These are phyloP conservation scores for Penicillium nucicola DNA, from an alignment of 495 filamentous ascomycete species.

Conservation along the genomic window DNA sequence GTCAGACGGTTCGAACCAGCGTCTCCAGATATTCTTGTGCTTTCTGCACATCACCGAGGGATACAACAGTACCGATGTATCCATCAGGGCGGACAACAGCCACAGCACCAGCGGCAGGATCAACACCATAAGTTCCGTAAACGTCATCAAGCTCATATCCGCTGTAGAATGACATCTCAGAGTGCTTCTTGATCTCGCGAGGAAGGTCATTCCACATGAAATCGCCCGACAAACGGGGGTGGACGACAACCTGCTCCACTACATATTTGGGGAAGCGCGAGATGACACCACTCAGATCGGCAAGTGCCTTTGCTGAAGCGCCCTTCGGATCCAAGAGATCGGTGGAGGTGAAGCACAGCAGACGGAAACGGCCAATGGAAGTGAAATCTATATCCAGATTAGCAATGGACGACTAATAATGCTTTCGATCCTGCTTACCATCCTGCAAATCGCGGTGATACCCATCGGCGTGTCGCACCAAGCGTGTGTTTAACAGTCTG, in stretches of 20 bases:
- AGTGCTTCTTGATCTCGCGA: constrained; percentile 52
- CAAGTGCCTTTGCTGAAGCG: constrained; percentile 28
- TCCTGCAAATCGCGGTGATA: constrained; percentile 45
- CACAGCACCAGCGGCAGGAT: constrained; percentile 55
- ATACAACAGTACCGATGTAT: constrained; percentile 59
- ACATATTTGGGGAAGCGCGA: constrained; percentile 39
- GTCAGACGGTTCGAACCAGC: constrained; percentile 22
- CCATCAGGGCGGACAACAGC: constrained; percentile 64
- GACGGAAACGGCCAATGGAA: constrained; percentile 46
- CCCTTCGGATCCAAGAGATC: constrained; percentile 30
- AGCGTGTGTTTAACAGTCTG: constrained; percentile 31
- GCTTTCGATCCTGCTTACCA: constrained; percentile 24
- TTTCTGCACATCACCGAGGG: constrained; percentile 49
- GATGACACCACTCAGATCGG: constrained; percentile 38
- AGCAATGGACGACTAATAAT: not conserved
- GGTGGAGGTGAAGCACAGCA: constrained; percentile 39
- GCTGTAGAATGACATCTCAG: constrained; percentile 58
- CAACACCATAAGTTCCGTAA: constrained; percentile 61
- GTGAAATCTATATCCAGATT: constrained; percentile 29
- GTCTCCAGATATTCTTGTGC: constrained; percentile 34
- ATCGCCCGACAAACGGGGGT: constrained; percentile 47
- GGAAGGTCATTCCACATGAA: constrained; percentile 60
- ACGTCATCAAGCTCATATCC: constrained; percentile 66
- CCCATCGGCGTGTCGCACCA: constrained; percentile 45
- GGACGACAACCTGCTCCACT: constrained; percentile 60